Percentiles rank a stretch among this genome's conserved stretches.
These are phyloP conservation scores for Globisporangium acanthophoron DNA, from an alignment of 352 stramenopile species.

Conservation along the genomic window DNA sequence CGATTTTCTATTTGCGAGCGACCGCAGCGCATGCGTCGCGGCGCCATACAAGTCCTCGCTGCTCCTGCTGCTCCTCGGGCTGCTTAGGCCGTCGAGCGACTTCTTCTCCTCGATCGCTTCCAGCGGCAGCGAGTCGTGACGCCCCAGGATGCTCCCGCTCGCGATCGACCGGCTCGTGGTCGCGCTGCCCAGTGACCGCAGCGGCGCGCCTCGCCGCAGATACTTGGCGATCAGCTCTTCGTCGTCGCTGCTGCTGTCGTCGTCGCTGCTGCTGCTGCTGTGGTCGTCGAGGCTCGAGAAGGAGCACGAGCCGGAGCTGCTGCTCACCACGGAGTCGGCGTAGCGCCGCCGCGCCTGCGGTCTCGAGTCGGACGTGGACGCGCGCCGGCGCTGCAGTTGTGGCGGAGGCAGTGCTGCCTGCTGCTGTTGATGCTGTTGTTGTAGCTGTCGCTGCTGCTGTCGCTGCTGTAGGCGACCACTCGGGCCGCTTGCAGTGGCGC, in stretches of 20 bases:
- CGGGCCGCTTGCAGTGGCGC: not conserved
- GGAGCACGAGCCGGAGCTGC: conserved; percentile 8
- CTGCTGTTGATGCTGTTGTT: not conserved
- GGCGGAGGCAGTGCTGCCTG: not conserved
- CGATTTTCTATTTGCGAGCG: conserved; percentile 22
- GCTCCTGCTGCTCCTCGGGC: not conserved
- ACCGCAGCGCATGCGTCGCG: not conserved
- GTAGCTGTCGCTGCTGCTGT: not conserved
- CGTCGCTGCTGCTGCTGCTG: conserved; percentile 6
- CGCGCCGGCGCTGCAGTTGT: conserved; percentile 2
- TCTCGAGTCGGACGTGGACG: conserved; percentile 7
- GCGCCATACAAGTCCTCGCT: not conserved
- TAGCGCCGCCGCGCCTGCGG: not conserved
- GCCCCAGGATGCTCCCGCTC: not conserved
- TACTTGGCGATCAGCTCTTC: conserved; percentile 17
- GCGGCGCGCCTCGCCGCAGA: conserved; percentile 7
- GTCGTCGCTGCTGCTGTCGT: conserved; percentile 3
- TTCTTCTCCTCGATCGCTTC: conserved; percentile 13
- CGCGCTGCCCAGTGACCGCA: conserved; percentile 4
- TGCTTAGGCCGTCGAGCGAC: conserved; percentile 1
- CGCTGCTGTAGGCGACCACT: not conserved
- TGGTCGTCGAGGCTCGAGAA: conserved; percentile 14
- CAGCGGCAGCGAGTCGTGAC: conserved; percentile 1
- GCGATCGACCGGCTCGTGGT: not conserved
- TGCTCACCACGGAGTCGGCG: conserved; percentile 2